Conservation (phyloP, 768 basidiomycete species). For the Pisolithus microcarpus region DNA sequence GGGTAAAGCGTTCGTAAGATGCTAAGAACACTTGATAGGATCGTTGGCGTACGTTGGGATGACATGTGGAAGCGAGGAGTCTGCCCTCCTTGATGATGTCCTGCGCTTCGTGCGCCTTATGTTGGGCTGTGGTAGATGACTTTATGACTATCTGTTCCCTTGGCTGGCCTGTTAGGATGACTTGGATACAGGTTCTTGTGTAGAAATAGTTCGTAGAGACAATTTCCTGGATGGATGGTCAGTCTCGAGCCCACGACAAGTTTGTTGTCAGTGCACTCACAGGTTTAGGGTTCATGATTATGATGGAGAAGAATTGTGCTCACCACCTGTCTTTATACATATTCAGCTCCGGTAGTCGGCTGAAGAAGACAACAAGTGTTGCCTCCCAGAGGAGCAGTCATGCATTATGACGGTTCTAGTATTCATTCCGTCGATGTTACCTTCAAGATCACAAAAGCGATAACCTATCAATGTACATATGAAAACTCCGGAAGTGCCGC, state of each 20-base stretch:
- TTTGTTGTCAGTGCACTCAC: background rate
- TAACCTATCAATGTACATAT: too few relatives aligned
- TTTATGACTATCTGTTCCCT: constrained; percentile 37
- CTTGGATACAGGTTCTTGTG: constrained; percentile 16
- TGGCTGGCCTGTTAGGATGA: background rate
- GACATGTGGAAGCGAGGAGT: constrained; percentile 39
- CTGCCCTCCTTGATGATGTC: constrained; percentile 61
- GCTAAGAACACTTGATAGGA: background rate
- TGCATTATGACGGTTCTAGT: too few relatives aligned
- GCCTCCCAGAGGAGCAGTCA: too few relatives aligned
- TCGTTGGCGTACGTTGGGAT: constrained; percentile 43
- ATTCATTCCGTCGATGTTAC: too few relatives aligned
- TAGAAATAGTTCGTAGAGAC: constrained; percentile 17
- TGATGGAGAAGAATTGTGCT: too few relatives aligned
- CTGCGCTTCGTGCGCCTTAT: constrained; percentile 53
- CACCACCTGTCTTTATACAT: too few relatives aligned
- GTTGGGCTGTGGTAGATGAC: constrained; percentile 37
- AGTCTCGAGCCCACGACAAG: constrained; percentile 4
- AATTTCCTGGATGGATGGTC: constrained; percentile 11
- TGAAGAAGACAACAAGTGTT: too few relatives aligned
- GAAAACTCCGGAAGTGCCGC: too few relatives aligned
- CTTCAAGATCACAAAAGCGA: too few relatives aligned
- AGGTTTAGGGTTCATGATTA: background rate
- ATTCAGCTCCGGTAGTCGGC: too few relatives aligned
- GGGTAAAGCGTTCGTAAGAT: background rate